Conservation (phyloP, 208 protist species). For the Acanthamoeba culbertsoni region DNA sequence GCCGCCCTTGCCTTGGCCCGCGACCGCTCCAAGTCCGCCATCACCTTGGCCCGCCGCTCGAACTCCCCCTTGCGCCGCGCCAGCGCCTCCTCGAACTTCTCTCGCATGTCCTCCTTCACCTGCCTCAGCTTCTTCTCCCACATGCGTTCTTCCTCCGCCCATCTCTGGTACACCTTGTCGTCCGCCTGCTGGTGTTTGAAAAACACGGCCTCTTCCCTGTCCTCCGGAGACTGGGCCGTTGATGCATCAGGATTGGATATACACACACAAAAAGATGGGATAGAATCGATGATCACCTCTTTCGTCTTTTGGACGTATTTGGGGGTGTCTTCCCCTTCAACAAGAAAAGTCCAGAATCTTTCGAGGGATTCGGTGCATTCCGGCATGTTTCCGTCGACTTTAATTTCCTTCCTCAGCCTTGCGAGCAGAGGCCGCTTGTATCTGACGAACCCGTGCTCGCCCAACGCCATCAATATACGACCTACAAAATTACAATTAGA, state of each 20-base stretch:
- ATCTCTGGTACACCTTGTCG: background rate
- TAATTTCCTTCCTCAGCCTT: background rate
- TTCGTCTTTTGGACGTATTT: constrained; percentile 42
- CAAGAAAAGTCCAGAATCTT: constrained; percentile 43
- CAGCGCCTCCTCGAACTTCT: background rate
- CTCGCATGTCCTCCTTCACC: background rate
- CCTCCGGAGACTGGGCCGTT: background rate
- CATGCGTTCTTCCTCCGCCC: background rate
- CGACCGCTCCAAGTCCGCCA: background rate
- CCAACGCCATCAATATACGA: background rate
- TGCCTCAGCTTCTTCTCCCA: background rate
- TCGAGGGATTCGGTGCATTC: background rate
- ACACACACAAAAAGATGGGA: background rate
- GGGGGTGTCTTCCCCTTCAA: background rate
- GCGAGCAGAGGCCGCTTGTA: background rate
- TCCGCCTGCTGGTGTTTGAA: background rate
- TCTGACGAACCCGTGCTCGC: background rate
- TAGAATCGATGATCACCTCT: background rate
- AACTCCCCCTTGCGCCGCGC: background rate
- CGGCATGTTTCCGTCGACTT: background rate
- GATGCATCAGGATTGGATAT: background rate
- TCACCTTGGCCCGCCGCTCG: background rate
- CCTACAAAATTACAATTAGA: too few relatives aligned
- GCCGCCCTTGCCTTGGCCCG: background rate
- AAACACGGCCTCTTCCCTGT: background rate